phyloP scores from a whole-genome alignment of 2,329 filamentous ascomycete genomes.

The Fusarium sp. region DNA sequence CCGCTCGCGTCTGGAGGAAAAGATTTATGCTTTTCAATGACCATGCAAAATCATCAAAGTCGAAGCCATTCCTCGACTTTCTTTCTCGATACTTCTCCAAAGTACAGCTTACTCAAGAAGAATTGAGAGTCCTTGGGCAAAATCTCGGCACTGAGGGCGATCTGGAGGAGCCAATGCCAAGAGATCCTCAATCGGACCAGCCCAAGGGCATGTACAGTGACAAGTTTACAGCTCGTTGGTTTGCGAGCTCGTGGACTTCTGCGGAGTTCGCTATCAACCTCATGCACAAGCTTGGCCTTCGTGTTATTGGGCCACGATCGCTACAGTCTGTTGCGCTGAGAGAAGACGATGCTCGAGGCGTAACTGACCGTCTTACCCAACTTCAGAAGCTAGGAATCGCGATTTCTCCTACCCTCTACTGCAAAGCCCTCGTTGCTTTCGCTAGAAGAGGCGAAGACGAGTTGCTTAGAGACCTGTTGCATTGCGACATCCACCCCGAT shows the following conservation, averaged over 20 bases:
- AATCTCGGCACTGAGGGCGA: neutral
- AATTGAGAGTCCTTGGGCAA: constrained; percentile 49
- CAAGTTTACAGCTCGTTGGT: constrained; percentile 83
- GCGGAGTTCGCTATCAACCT: constrained; percentile 81
- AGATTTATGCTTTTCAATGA: constrained; percentile 60
- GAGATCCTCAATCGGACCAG: neutral
- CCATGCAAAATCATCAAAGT: constrained; percentile 57
- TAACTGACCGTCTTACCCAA: constrained; percentile 73
- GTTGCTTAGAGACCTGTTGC: constrained; percentile 62
- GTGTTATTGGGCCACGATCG: constrained; percentile 81
- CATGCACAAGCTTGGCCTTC: constrained; percentile 79
- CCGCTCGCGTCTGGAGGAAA: constrained; percentile 66
- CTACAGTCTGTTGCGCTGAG: constrained; percentile 83
- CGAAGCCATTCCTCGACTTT: constrained; percentile 65
- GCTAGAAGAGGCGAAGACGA: constrained; percentile 69
- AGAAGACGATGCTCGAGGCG: constrained; percentile 68
- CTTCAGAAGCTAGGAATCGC: constrained; percentile 75
- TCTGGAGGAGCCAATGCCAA: neutral
- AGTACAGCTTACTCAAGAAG: constrained; percentile 55
- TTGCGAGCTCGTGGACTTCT: constrained; percentile 80
- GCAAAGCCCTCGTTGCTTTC: constrained; percentile 75
- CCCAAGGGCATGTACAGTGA: constrained; percentile 49
- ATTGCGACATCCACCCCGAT: constrained; percentile 69
- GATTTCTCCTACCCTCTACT: constrained; percentile 75
- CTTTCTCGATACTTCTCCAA: constrained; percentile 63